Percentiles rank a stretch among this genome's conserved stretches.
Evolutionary conservation across 2,329 filamentous ascomycete genomes (phyloP).

Genomic region (Esteya vermicola): DNA sequence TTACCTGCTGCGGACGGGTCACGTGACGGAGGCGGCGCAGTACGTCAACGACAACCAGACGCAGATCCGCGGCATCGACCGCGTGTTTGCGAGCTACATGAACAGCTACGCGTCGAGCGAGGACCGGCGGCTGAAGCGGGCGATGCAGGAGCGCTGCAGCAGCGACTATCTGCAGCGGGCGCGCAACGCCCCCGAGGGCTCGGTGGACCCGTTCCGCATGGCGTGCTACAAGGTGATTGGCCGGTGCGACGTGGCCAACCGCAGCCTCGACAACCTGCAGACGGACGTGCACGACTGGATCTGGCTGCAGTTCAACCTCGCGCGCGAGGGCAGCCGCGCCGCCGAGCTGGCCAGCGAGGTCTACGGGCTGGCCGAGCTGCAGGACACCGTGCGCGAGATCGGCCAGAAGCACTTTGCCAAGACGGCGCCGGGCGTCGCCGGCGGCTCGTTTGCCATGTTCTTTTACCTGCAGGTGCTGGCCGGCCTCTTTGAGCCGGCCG

Average conservation of each 20-base stretch:
- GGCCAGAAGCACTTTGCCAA: slow-evolving; percentile 84
- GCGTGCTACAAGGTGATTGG: slow-evolving; percentile 97
- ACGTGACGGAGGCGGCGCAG: slow-evolving; percentile 68
- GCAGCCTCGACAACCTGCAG: slow-evolving; percentile 47
- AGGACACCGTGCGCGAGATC: slow-evolving; percentile 72
- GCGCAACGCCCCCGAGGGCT: slow-evolving; percentile 72
- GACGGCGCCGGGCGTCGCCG: slow-evolving; percentile 56
- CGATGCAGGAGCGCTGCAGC: slow-evolving; percentile 75
- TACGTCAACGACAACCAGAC: slow-evolving; percentile 71
- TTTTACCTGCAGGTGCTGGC: slow-evolving; percentile 86
- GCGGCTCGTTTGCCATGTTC: slow-evolving; percentile 72
- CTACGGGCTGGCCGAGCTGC: slow-evolving; percentile 53
- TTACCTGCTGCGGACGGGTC: slow-evolving; percentile 74
- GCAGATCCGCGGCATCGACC: slow-evolving; percentile 80
- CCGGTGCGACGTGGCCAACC: slow-evolving; percentile 53
- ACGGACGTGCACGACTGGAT: slow-evolving; percentile 57
- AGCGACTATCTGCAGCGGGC: slow-evolving; percentile 79
- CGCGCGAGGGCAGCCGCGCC: slow-evolving; percentile 48
- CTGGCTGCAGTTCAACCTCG: slow-evolving; percentile 59
- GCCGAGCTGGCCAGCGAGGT: slow-evolving; percentile 52
- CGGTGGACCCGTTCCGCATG: slow-evolving; percentile 88
- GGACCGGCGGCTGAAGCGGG: slow-evolving; percentile 62
- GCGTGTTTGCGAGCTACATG: slow-evolving; percentile 79
- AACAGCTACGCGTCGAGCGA: slow-evolving; percentile 65
- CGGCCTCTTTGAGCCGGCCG: slow-evolving; percentile 86